Evolutionary conservation across 228 moss, liverwort and hornwort species (phyloP).

Genomic region (Sphagnum magellanicum): DNA sequence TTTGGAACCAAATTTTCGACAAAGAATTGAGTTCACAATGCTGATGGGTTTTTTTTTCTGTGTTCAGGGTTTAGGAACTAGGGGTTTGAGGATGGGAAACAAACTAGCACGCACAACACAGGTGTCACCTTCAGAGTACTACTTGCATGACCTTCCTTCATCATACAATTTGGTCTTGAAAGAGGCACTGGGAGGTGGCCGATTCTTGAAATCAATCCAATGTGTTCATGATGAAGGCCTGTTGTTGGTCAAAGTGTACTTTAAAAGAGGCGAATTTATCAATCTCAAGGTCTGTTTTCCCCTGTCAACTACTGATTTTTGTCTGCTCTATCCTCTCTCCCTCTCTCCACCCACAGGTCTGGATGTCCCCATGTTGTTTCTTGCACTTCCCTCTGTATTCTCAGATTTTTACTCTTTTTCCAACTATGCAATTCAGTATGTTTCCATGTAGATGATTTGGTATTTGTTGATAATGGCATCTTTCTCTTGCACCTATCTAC

Average conservation of each 20-base stretch:
- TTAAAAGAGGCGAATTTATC: conserved; percentile 43
- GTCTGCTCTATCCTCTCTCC: neutral
- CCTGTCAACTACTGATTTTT: neutral
- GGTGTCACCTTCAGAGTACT: conserved; percentile 36
- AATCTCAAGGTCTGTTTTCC: conserved; percentile 30
- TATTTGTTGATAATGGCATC: too few species aligned
- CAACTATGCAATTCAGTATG: too few species aligned
- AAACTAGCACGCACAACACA: conserved; percentile 50
- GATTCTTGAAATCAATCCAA: conserved; percentile 44
- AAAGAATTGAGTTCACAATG: too few species aligned
- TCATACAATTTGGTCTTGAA: conserved; percentile 46
- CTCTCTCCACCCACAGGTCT: neutral
- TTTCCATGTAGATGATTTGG: too few species aligned
- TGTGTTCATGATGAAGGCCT: conserved; percentile 48
- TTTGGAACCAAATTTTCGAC: too few species aligned
- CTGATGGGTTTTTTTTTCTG: too few species aligned
- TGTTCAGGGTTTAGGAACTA: neutral
- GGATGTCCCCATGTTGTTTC: too few species aligned
- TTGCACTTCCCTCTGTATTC: too few species aligned
- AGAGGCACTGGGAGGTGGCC: conserved; percentile 35
- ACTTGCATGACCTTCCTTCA: conserved; percentile 46
- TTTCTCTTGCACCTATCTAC: too few species aligned
- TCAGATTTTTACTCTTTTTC: too few species aligned
- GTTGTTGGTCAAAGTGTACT: conserved; percentile 50
- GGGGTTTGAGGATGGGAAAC: conserved; percentile 26